phyloP scores from a whole-genome alignment of 2,329 filamentous ascomycete genomes.

The Diaporthe sp. region DNA sequence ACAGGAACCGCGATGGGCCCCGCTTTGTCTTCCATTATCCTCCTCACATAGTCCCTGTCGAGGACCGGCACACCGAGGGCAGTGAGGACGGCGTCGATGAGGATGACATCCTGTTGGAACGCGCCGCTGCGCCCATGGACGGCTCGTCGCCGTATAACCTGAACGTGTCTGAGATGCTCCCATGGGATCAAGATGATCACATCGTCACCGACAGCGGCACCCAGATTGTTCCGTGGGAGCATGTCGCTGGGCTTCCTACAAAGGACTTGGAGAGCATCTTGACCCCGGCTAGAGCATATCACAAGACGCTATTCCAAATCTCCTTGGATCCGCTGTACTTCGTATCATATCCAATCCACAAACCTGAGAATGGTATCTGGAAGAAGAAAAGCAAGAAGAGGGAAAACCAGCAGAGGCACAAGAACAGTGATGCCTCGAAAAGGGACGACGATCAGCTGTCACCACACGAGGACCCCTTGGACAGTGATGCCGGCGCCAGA shows the following conservation, averaged over 20 bases:
- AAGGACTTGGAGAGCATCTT: constrained; percentile 85
- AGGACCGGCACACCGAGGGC: constrained; percentile 53
- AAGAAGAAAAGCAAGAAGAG: constrained; percentile 71
- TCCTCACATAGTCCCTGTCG: constrained; percentile 63
- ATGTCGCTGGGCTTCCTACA: constrained; percentile 80
- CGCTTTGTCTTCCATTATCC: constrained; percentile 91
- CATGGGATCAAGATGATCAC: constrained; percentile 68
- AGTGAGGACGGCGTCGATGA: constrained; percentile 58
- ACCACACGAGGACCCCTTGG: constrained; percentile 45
- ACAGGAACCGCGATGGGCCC: constrained; percentile 82
- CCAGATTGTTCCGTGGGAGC: constrained; percentile 77
- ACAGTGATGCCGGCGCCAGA: constrained; percentile 43
- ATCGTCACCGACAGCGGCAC: constrained; percentile 68
- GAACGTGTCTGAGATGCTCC: constrained; percentile 56
- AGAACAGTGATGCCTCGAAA: constrained; percentile 43
- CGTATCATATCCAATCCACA: constrained; percentile 86
- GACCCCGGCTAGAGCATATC: constrained; percentile 80
- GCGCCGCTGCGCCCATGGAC: constrained; percentile 56
- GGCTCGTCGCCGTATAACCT: constrained; percentile 49
- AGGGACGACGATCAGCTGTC: constrained; percentile 49
- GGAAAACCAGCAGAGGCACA: constrained; percentile 50
- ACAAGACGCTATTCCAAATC: constrained; percentile 87
- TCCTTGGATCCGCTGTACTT: constrained; percentile 85
- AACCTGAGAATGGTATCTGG: constrained; percentile 84
- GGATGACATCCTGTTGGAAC: constrained; percentile 66